A percentile compares a stretch with the other conserved stretches of the same genome.
phyloP scores from a whole-genome alignment of 2,329 filamentous ascomycete genomes.

The Clarireedia paspali region DNA sequence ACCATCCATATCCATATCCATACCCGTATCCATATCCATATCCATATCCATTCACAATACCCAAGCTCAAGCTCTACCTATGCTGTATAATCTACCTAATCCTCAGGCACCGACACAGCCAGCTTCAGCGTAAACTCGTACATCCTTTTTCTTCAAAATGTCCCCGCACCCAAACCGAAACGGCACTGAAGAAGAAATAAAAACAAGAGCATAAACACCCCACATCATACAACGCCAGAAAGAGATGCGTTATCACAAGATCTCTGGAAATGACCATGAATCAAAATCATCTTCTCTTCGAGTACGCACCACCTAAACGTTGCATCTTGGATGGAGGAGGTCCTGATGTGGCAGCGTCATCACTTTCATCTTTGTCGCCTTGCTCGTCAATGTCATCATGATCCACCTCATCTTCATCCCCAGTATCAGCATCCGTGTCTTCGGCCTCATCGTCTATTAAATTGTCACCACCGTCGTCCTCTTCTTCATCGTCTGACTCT shows the following conservation, averaged over 20 bases:
- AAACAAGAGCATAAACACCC: constrained; percentile 16
- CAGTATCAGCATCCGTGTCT: constrained; percentile 32
- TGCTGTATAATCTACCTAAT: neutral
- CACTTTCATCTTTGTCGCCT: constrained; percentile 36
- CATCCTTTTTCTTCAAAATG: neutral
- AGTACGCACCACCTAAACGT: constrained; percentile 13
- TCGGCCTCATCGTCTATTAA: constrained; percentile 45
- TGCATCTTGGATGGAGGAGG: constrained; percentile 25
- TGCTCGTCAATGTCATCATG: constrained; percentile 38
- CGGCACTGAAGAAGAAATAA: neutral
- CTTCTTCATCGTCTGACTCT: constrained; percentile 41
- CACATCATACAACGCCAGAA: constrained; percentile 21
- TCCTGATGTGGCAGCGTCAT: constrained; percentile 28
- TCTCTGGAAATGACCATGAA: neutral
- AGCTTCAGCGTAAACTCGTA: neutral
- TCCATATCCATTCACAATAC: neutral
- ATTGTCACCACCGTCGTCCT: constrained; percentile 30
- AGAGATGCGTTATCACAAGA: neutral
- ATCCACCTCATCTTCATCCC: constrained; percentile 38
- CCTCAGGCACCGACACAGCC: neutral
- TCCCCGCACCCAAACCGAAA: neutral
- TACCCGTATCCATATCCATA: neutral
- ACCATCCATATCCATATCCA: too few relatives aligned
- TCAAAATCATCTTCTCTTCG: constrained; percentile 15
- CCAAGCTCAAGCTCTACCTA: neutral